Base-by-base conservation (phyloP, 169 alveolate species). In the Plasmodium ovale region DNA sequence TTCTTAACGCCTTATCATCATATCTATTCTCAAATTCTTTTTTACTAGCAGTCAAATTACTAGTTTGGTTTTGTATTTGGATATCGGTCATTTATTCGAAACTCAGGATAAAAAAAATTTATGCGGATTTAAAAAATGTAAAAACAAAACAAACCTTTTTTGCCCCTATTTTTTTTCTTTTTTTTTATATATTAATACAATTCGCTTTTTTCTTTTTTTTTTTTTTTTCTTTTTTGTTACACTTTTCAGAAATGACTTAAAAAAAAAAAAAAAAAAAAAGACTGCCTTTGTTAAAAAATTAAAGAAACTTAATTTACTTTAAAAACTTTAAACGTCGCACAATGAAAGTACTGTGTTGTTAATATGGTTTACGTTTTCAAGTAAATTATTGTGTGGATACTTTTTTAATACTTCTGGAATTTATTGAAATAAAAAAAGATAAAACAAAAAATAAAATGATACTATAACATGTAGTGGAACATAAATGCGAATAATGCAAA, bases 51-150 rank as follows among this genome's bases (percentile, higher is more conserved):
- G 9, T 70, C 51, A 85, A 85, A 25, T 60, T 74, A 67, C 68
- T 85, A 85, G 85, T 60, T 85, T 85, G 73, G 37, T 85, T 69
- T 85, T 85, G 91, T 47, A 70, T 70, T 85, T 70, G 73, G 39
- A 85, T 51, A 69, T 85, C 91, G 16, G 91, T 69, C 91, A 85
- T 85, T 85, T 85, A 58, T 59, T 67, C 56, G 56, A 67, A 33
- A 53, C 2, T 58, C 58, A 56, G 56, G 21, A 68, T 31, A 35
- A 49, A 53, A 35, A 53, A 67, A 60, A 72, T 23, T 44, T 33
- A 54, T 62, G 39, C 60, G 77, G 33, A 56, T 37, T 67, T 67
- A 19, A 53, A 35, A 77, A 77, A 77, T 31, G 39, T 16, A 16
- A 16, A 42, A 33, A 77, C 68, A 21, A 77, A 60, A 64, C 31